These are phyloP conservation scores for Beauveria brongniartii DNA, from an alignment of 2,329 filamentous ascomycete species.

Conservation along the genomic window DNA sequence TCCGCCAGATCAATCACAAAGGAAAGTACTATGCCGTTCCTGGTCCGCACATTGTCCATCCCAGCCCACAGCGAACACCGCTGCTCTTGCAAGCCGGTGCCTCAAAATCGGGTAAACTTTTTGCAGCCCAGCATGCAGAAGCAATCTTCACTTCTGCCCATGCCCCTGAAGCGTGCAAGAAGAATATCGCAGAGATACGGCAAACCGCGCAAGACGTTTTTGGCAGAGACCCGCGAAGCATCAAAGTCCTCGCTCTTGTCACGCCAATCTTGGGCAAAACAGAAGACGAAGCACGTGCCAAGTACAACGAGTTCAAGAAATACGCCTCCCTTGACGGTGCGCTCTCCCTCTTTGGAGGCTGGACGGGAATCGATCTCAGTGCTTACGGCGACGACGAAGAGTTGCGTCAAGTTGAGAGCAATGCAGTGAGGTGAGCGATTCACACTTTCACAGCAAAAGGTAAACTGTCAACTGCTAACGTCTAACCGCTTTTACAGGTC, in stretches of 20 bases:
- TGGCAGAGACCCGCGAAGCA: slow-evolving; percentile 42
- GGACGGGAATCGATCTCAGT: slow-evolving; percentile 57
- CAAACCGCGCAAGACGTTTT: slow-evolving; percentile 37
- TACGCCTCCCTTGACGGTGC: slow-evolving; percentile 55
- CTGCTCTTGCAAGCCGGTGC: slow-evolving; percentile 58
- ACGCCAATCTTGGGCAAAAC: slow-evolving; percentile 53
- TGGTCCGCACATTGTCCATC: slow-evolving; percentile 52
- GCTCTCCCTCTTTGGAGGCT: slow-evolving; percentile 56
- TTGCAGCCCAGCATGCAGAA: slow-evolving; percentile 57
- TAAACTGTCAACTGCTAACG: too few species aligned
- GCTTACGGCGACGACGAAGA: slow-evolving; percentile 56
- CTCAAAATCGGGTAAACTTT: slow-evolving; percentile 49
- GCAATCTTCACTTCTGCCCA: slow-evolving; percentile 56
- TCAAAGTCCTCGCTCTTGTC: slow-evolving; percentile 54
- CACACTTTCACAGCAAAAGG: background rate
- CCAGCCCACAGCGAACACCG: slow-evolving; percentile 55
- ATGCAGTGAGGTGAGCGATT: slow-evolving; percentile 36
- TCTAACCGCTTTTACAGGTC: slow-evolving; percentile 22
- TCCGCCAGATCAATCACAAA: slow-evolving; percentile 53
- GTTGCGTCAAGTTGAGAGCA: slow-evolving; percentile 49
- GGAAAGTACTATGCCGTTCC: slow-evolving; percentile 52
- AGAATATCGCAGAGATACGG: slow-evolving; percentile 50
- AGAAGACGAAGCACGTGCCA: slow-evolving; percentile 45
- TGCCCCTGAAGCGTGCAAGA: slow-evolving; percentile 44
- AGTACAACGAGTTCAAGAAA: slow-evolving; percentile 43